phyloP scores from a whole-genome alignment of 2,329 filamentous ascomycete genomes.

The Xylaria sp. region DNA sequence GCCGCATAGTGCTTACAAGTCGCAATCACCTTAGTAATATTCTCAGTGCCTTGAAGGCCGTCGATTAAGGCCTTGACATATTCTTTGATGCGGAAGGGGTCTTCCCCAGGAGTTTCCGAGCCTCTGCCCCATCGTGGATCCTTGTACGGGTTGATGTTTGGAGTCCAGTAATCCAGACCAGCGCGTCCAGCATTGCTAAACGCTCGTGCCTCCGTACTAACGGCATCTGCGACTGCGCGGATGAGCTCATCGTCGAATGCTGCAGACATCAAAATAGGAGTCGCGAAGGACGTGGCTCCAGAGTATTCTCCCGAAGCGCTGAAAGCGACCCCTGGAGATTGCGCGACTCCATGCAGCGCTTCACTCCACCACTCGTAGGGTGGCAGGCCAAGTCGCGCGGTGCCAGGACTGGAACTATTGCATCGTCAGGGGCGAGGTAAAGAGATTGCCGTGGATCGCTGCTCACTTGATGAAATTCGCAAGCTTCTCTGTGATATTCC shows the following conservation, averaged over 20 bases:
- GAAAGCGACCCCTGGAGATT: constrained; percentile 57
- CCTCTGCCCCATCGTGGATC: constrained; percentile 47
- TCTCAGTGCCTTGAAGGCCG: constrained; percentile 59
- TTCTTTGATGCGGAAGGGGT: constrained; percentile 56
- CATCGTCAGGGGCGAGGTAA: constrained; percentile 28
- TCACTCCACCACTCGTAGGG: constrained; percentile 72
- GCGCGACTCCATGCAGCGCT: constrained; percentile 70
- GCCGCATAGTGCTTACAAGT: constrained; percentile 71
- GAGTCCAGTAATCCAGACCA: constrained; percentile 47
- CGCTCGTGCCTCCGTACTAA: constrained; percentile 50
- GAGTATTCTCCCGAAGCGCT: constrained; percentile 43
- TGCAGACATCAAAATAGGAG: constrained; percentile 49
- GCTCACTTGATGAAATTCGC: constrained; percentile 50
- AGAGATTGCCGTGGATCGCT: background rate
- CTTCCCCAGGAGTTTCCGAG: constrained; percentile 48
- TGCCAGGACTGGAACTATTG: constrained; percentile 56
- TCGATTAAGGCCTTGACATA: constrained; percentile 65
- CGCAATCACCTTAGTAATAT: constrained; percentile 57
- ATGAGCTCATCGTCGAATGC: constrained; percentile 51
- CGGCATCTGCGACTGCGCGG: constrained; percentile 42
- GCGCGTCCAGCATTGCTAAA: constrained; percentile 49
- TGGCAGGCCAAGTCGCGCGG: constrained; percentile 66
- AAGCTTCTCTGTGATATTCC: constrained; percentile 52
- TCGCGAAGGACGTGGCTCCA: constrained; percentile 50
- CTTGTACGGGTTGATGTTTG: constrained; percentile 48